phyloP scores from a whole-genome alignment of 192 early-diverging fungal genomes.

The Mycoemilia scoparia region DNA sequence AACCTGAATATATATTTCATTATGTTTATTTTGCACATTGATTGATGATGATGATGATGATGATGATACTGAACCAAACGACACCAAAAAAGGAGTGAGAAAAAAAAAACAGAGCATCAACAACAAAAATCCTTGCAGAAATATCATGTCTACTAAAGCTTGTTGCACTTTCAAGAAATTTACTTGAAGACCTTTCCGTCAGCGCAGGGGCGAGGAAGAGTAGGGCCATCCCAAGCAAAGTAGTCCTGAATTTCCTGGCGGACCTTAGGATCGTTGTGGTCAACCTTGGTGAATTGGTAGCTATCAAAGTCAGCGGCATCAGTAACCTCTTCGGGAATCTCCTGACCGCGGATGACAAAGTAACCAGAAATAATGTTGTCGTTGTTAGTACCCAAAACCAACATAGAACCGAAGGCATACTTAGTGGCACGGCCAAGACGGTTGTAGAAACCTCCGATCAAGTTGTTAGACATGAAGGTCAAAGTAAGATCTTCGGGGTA shows the following conservation, averaged over 20 bases:
- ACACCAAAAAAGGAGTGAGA: too few relatives aligned
- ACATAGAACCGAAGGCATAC: constrained; percentile 81
- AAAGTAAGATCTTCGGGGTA: constrained; percentile 84
- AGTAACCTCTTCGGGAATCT: constrained; percentile 53
- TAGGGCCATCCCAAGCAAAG: constrained; percentile 75
- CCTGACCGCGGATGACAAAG: constrained; percentile 83
- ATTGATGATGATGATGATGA: too few relatives aligned
- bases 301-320: constrained; percentile 82
- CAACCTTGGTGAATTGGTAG: constrained; percentile 62
- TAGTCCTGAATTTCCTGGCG: constrained; percentile 42
- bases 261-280: constrained; percentile 41
- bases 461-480: constrained; percentile 85
- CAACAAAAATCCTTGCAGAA: too few relatives aligned
- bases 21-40: too few relatives aligned
- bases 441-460: constrained; percentile 82
- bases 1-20: too few relatives aligned
- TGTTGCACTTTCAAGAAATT: constrained; percentile 3
- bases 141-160: too few relatives aligned
- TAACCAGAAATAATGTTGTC: constrained; percentile 83
- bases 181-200: constrained; percentile 87
- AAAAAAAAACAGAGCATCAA: too few relatives aligned
- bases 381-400: constrained; percentile 66
- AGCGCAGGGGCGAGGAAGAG: constrained; percentile 48
- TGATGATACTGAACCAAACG: too few relatives aligned
- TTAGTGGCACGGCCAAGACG: constrained; percentile 83